Conservation (phyloP, 1,284 basidiomycete genomes). For the Austroboletus novae-zelandiae region DNA sequence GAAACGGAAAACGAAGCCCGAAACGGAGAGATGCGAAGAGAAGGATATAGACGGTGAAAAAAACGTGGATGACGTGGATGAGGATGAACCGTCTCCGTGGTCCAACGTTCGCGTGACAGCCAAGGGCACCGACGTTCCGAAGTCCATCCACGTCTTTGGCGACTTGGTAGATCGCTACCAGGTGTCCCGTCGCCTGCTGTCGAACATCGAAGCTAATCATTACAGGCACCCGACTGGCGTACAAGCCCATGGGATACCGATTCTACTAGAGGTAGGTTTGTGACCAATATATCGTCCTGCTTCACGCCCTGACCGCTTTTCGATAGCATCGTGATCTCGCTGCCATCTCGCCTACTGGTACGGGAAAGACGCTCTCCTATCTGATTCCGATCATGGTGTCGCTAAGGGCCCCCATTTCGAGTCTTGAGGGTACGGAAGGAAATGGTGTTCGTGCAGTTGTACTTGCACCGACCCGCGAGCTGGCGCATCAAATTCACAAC, state of each 20-base stretch:
- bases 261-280: constrained; percentile 61
- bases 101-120: constrained; percentile 61
- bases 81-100: constrained; percentile 27
- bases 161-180: constrained; percentile 55
- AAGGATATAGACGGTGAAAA: constrained; percentile 24
- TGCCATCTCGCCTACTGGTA: constrained; percentile 92
- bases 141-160: constrained; percentile 55
- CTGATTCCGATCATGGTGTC: constrained; percentile 76
- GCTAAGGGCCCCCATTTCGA: constrained; percentile 60
- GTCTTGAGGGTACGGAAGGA: constrained; percentile 44
- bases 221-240: constrained; percentile 70
- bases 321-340: constrained; percentile 73
- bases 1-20: constrained; percentile 36
- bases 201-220: constrained; percentile 59
- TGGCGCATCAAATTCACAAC: constrained; percentile 95
- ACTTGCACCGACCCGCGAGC: constrained; percentile 90
- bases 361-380: constrained; percentile 92
- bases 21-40: constrained; percentile 28
- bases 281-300: neutral
- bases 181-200: constrained; percentile 54
- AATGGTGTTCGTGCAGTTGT: constrained; percentile 77
- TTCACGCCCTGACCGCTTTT: neutral
- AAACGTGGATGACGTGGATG: constrained; percentile 29
- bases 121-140: constrained; percentile 68
- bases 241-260: constrained; percentile 72